Base-by-base conservation (phyloP, 257 asterid species). In the Echites panduratus region DNA sequence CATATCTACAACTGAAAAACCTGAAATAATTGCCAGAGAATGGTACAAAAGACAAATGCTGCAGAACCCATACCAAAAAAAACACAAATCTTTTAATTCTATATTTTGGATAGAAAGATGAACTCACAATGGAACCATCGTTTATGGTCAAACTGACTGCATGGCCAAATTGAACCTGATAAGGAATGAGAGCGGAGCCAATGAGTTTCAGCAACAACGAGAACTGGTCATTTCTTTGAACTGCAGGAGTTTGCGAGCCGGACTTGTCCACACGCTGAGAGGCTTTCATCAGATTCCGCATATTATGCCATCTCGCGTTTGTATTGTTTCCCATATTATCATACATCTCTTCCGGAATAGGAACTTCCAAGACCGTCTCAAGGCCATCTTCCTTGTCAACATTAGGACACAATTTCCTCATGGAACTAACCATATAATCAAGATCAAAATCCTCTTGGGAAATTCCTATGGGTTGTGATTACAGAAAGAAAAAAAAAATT, bases 291-390 rank as follows among this genome's bases (percentile, higher is more conserved):
- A 86, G 75, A 72, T 79, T 80, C 13, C 96, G 80, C 95, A 94
- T 87, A 66, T 85, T 94, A 47, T 76, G 87, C 99, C 99, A 94
- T n/a, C 93, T 81, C 40, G 73, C 50, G 68, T 82, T 88, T 75
- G 94, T 84, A 71, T 73, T 86, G 82, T 78, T 78, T 54, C 96
- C 97, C 88, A 87, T 91, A 50, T 85, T 84, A 68, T 76, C 80
- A 70, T 85, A 91, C 97, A 88, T 89, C 48, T 89, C 96, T 76
- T 93, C 96, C 19, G 97, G 97, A 4, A 93, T 79, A 0, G 96
- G 96, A 26, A 93, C 96, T 86, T 93, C 98, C 75, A 91, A 79
- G 40, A 91, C 97, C 74, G 96, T 92, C 52, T 92, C 97, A 54
- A 89, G 81, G 11, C 85, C 91, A 64, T 83, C 85, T 73, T 89